Conservation (phyloP, 129 eudicot genomes). For the Flaveria ramosissima region DNA sequence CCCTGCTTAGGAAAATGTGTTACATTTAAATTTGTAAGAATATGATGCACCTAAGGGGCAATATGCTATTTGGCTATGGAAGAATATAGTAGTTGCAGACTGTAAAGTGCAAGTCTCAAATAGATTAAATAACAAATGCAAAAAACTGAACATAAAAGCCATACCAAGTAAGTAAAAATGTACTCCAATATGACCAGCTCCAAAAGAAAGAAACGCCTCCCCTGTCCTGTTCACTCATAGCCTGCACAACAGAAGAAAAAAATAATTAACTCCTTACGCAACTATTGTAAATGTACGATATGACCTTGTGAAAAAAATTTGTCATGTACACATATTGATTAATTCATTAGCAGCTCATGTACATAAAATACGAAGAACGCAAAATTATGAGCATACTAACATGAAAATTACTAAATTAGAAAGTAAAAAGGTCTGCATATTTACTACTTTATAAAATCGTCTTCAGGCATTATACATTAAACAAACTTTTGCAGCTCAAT, state of each 20-base stretch:
- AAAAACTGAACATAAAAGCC: background rate
- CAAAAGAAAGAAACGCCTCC: slow-evolving; percentile 75
- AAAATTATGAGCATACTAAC: background rate
- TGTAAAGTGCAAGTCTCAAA: background rate
- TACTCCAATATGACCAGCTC: slow-evolving; percentile 97
- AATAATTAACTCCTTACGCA: background rate
- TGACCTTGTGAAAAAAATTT: background rate
- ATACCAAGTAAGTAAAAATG: slow-evolving; percentile 89
- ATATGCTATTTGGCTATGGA: slow-evolving; percentile 8
- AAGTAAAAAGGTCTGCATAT: background rate
- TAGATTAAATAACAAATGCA: slow-evolving; percentile 17
- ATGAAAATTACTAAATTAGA: background rate
- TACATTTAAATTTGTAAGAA: slow-evolving; percentile 37
- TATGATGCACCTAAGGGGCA: slow-evolving; percentile 12
- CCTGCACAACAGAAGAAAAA: slow-evolving; percentile 46
- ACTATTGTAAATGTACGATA: background rate
- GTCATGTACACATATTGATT: slow-evolving; percentile 1
- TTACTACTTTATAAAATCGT: background rate
- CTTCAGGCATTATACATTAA: background rate
- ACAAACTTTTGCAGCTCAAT: no score
- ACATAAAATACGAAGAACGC: background rate
- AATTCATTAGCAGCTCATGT: background rate
- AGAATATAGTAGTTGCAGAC: slow-evolving; percentile 18
- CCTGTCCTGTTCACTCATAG: slow-evolving; percentile 49
- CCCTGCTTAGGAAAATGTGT: slow-evolving; percentile 78